Base-by-base conservation (phyloP, 495 filamentous ascomycete species). In the Penicillium coprophilum region DNA sequence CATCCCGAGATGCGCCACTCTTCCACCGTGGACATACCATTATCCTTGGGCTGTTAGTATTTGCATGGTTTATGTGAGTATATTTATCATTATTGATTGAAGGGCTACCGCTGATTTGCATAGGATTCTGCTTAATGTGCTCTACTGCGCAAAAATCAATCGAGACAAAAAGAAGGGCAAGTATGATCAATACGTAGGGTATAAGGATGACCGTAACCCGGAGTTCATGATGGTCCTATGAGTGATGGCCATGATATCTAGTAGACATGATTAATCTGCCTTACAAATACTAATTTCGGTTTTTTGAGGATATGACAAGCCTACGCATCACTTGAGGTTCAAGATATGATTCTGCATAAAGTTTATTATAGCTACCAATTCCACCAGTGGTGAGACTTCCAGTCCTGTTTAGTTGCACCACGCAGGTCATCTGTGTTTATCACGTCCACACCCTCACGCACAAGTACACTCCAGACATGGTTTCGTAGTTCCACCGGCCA, bases 401-500 rank as follows among this genome's bases (percentile, higher is more conserved):
- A 70, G 32, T 62, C 63, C 41, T 56, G 47, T 30, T 36, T 56
- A 17, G 65, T 64, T 10, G 57, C 65, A 9, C 46, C 65, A 12
- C 51, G 41, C 52, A 70, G 49, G 54, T 70, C 60, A 53, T 72
- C 66, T 4, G 70, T 56, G 48, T 67, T 67, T 11, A 71, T 53
- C 23, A 69, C 17, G 56, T 73, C 87, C 23, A 84, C 83, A 0
- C 86, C 87, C 56, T 88, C 85, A 28, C 72, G 66, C 23, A 87
- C 70, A 27, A 92, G 62, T 2, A 82, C 72, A 58, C 81, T 69
- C 89, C 88, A 90, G 9, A 91, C 71, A 39, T 79, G 71, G 63
- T 90, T 86, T 49, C 89, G 74, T 50, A 84, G 57, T 17, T 79
- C 76, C 23, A 85, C 63, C 3, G 88, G 87, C 88, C 88, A 91